phyloP scores from a whole-genome alignment of 2,329 filamentous ascomycete genomes.

The Aspergillus pseudoterreus region DNA sequence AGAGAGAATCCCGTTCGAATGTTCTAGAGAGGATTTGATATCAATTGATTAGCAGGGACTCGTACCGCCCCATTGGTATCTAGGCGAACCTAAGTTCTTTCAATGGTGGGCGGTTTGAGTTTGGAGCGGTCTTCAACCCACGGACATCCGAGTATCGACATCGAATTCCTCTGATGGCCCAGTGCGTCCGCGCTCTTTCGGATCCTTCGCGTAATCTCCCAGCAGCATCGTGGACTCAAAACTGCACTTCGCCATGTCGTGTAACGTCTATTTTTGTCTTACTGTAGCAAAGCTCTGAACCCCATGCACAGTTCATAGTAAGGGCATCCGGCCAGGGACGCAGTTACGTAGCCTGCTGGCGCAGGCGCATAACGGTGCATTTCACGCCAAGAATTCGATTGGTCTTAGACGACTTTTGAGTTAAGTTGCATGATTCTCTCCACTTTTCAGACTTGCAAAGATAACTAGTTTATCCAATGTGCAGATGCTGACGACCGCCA shows the following conservation, averaged over 20 bases:
- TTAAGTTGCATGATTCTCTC: background rate
- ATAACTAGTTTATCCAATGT: conserved; percentile 14
- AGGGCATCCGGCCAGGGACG: background rate
- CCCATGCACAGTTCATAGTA: background rate
- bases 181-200: no score
- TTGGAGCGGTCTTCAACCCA: no score
- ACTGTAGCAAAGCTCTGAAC: background rate
- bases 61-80: no score
- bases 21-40: no score
- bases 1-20: no score
- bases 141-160: no score
- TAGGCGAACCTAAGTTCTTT: no score
- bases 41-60: no score
- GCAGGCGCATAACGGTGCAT: background rate
- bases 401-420: background rate
- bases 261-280: background rate
- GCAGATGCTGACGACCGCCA: conserved; percentile 13
- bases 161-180: no score
- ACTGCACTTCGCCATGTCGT: background rate
- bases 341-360: background rate
- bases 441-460: conserved; percentile 14
- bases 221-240: background rate
- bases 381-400: background rate
- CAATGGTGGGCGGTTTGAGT: no score
- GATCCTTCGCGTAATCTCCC: no score